Evolutionary conservation across 2,329 filamentous ascomycete genomes (phyloP).

Genomic region (Fusarium incarnatum): DNA sequence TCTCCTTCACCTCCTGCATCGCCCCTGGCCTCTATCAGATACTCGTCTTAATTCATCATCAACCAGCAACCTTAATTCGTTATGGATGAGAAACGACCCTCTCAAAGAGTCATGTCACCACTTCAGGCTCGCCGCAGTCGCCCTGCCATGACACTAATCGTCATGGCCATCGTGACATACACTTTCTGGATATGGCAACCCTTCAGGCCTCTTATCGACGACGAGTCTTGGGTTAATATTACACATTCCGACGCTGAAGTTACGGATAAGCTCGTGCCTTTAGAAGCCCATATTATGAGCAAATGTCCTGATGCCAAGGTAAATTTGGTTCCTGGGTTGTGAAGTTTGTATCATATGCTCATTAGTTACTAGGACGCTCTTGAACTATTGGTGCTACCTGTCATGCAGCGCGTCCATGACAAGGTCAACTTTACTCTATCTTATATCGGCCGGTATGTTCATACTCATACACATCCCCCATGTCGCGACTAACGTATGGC

Average conservation of each 20-base stretch:
- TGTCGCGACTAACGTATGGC: not conserved
- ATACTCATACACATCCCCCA: not conserved
- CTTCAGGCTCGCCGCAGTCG: conserved; percentile 43
- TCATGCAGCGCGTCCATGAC: conserved; percentile 82
- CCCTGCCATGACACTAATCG: conserved; percentile 38
- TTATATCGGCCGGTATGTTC: conserved; percentile 81
- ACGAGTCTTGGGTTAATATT: conserved; percentile 15
- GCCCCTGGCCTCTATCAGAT: conserved; percentile 9
- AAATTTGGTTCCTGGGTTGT: conserved; percentile 19
- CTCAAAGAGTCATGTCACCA: conserved; percentile 40
- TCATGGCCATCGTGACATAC: conserved; percentile 42
- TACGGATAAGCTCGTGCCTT: conserved; percentile 66
- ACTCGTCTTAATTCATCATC: not conserved
- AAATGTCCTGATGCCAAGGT: conserved; percentile 92
- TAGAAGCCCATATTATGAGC: conserved; percentile 97
- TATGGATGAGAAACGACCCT: conserved; percentile 50
- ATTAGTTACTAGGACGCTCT: conserved; percentile 73
- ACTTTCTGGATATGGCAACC: conserved; percentile 47
- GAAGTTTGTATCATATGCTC: conserved; percentile 4
- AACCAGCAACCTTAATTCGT: not conserved
- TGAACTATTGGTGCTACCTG: conserved; percentile 81
- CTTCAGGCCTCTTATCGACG: conserved; percentile 21
- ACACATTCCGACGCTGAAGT: conserved; percentile 7
- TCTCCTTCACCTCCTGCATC: conserved; percentile 23
- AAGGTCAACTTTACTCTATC: conserved; percentile 93